Evolutionary conservation across 2,329 filamentous ascomycete species (phyloP), one percentile per base, ranked within the genome.

Genomic region (Aspergillus niger): DNA sequence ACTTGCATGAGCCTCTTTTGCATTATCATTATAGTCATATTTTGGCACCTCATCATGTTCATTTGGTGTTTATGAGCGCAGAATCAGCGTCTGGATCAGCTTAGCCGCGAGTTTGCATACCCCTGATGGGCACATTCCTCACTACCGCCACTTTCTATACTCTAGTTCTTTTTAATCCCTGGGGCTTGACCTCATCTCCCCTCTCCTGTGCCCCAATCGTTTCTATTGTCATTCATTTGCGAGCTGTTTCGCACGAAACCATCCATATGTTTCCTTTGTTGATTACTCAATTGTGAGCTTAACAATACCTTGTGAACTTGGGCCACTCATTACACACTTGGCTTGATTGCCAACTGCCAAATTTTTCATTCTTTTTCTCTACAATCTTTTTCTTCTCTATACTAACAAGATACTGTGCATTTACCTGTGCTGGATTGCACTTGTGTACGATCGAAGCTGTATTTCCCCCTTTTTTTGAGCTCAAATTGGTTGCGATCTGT

Each of bases 181-280:
- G 55, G 50, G 51, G 22, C 28, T 55, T 61, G 47, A 43, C 57
- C 56, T 39, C 56, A 59, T 59, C 26, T 57, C 62, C 48, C 59
- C 57, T 41, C 61, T 66, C 58, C 59, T 28, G 57, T 53, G 60
- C 57, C 59, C 60, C 38, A 36, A 24, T 59, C 62, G 39, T 55
- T 55, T 59, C 10, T 44, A 56, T 54, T 44, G 57, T 54, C 61
- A 55, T 66, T 67, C 62, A 56, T 65, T 64, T 52, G 36, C 58
- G 55, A 62, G 60, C 51, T 56, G 50, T 62, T 36, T 56, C 59
- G 55, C 61, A 67, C 63, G 62, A 64, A 55, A 55, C 56, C 54
- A 54, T 60, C 59, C 55, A 55, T 60, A 47, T 58, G 41, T 68
- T 68, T 65, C 67, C 58, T 69, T 64, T 68, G 66, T 69, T 63